Evolutionary conservation across 768 basidiomycete genomes (phyloP).

Genomic region (Nevesoporus exiguus): DNA sequence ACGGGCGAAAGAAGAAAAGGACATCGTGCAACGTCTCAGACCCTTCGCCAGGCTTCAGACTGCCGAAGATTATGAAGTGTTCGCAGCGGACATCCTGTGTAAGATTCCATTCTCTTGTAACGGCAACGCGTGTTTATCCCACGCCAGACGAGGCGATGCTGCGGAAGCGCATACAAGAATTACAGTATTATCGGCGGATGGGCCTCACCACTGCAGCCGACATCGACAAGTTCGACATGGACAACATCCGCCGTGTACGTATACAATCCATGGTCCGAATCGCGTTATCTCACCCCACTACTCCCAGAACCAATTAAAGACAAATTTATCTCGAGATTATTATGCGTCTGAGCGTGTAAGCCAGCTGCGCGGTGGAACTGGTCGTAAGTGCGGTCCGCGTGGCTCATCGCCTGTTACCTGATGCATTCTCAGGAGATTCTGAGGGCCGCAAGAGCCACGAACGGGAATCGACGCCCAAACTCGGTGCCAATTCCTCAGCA

Average conservation of each 20-base stretch:
- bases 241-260: conserved; percentile 69
- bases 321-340: conserved; percentile 53
- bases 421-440: conserved; percentile 33
- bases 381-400: conserved; percentile 48
- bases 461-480: conserved; percentile 56
- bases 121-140: background rate
- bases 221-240: conserved; percentile 84
- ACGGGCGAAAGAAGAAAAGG: conserved; percentile 84
- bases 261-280: background rate
- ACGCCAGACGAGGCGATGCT: conserved; percentile 78
- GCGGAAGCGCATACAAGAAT: conserved; percentile 83
- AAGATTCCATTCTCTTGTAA: conserved; percentile 26
- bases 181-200: conserved; percentile 86
- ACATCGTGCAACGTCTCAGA: conserved; percentile 83
- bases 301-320: conserved; percentile 59
- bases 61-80: conserved; percentile 84
- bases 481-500: conserved; percentile 33
- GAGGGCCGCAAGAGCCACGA: conserved; percentile 59
- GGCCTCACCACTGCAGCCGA: conserved; percentile 85
- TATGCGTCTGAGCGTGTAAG: conserved; percentile 48
- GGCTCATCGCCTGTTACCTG: background rate
- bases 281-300: background rate
- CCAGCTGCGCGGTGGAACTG: conserved; percentile 45
- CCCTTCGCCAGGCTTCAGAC: conserved; percentile 91
- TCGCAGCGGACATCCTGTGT: conserved; percentile 90